Percentiles rank a stretch among this genome's conserved stretches.
Conservation (phyloP, 2,329 filamentous ascomycete genomes). For the Cordyceps tenuipes region DNA sequence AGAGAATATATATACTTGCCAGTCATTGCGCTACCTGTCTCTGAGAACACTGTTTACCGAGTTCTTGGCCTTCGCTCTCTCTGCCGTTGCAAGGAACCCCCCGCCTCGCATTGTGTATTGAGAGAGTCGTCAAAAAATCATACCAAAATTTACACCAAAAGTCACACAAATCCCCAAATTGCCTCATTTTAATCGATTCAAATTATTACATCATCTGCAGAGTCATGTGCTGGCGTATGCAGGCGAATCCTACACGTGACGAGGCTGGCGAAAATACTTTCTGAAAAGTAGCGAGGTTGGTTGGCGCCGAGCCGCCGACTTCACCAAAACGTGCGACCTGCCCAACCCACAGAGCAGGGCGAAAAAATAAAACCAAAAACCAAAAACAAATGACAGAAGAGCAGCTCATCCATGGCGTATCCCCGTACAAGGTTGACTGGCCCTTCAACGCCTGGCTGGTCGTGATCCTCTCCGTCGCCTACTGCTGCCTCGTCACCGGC, state of each 20-base stretch:
- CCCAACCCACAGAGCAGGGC: neutral
- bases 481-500: constrained; percentile 3
- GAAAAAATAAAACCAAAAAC: too few relatives aligned
- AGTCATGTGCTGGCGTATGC: neutral
- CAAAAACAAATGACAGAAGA: neutral
- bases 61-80: neutral
- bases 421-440: constrained; percentile 9
- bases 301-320: neutral
- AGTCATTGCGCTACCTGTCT: neutral
- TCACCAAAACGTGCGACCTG: neutral
- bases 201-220: neutral
- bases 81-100: neutral
- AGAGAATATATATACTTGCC: too few relatives aligned
- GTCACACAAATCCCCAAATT: neutral
- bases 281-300: neutral
- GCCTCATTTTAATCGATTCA: neutral
- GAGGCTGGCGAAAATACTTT: neutral
- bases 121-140: neutral
- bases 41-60: neutral
- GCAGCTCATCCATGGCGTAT: neutral
- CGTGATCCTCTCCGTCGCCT: constrained; percentile 4
- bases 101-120: neutral
- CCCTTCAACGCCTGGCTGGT: constrained; percentile 11
- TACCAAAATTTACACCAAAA: neutral
- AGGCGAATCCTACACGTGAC: neutral